These are phyloP conservation scores for Rhodamnia argentea DNA, from an alignment of 345 rosid species.

Conservation along the genomic window DNA sequence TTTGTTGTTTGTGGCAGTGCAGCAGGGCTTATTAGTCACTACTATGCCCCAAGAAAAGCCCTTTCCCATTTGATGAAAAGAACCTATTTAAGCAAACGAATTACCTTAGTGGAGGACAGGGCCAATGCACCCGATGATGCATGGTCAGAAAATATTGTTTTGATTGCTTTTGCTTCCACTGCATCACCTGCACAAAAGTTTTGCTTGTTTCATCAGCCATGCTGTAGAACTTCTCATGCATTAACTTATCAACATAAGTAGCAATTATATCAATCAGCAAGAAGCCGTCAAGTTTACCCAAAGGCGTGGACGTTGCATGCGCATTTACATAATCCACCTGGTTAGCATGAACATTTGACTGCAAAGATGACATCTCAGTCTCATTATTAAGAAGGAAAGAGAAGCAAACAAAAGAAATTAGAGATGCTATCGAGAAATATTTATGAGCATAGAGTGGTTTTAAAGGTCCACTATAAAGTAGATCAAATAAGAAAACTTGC, in stretches of 20 bases:
- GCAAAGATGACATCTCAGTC: constrained; percentile 6
- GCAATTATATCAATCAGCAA: not conserved
- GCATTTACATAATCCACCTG: constrained; percentile 90
- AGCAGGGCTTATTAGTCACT: not conserved
- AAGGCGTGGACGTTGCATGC: constrained; percentile 91
- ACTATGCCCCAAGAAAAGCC: not conserved
- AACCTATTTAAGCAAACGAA: not conserved
- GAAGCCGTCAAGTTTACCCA: constrained; percentile 42
- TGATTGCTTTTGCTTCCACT: constrained; percentile 76
- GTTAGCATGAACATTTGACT: constrained; percentile 69
- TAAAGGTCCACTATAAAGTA: not conserved
- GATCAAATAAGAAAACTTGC: not conserved
- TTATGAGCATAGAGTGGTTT: not conserved
- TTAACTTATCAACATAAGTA: not conserved
- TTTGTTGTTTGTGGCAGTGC: fast-evolving
- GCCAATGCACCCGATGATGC: constrained; percentile 75
- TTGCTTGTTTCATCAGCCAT: not conserved
- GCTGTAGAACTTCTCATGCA: not conserved
- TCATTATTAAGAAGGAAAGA: not conserved
- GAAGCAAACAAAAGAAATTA: not conserved
- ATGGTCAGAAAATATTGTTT: constrained; percentile 59
- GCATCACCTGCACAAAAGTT: constrained; percentile 55
- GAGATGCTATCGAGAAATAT: not conserved
- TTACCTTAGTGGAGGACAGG: constrained; percentile 91
- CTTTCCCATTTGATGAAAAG: not conserved